phyloP scores from a whole-genome alignment of 768 basidiomycete species.

The Lentinula lateritia region DNA sequence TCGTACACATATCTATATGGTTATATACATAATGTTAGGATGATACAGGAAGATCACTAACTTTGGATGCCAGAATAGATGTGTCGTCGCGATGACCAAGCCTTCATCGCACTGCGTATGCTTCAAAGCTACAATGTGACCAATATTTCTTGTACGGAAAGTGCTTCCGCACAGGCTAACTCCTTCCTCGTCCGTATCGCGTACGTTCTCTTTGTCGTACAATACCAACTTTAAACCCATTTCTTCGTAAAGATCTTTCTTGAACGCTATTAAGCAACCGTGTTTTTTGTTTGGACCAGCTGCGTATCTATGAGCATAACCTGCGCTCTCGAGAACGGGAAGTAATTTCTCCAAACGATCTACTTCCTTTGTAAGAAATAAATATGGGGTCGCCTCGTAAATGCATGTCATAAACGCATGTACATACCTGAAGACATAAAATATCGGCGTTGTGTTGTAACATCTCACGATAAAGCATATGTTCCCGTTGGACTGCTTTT shows the following conservation, averaged over 20 bases:
- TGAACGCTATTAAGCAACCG: slow-evolving; percentile 80
- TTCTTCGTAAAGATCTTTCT: slow-evolving; percentile 42
- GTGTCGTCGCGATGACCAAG: slow-evolving; percentile 79
- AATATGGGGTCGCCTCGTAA: neutral
- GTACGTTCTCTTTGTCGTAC: slow-evolving; percentile 66
- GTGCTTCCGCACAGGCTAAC: slow-evolving; percentile 46
- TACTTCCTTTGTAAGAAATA: slow-evolving; percentile 59
- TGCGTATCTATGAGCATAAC: slow-evolving; percentile 61
- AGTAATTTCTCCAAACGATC: slow-evolving; percentile 73
- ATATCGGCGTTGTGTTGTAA: slow-evolving; percentile 69
- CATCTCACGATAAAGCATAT: slow-evolving; percentile 77
- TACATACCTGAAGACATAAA: slow-evolving; percentile 75
- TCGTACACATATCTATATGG: slow-evolving; percentile 70
- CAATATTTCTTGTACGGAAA: slow-evolving; percentile 79
- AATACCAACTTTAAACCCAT: slow-evolving; percentile 43
- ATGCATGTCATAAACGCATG: neutral
- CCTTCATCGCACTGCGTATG: slow-evolving; percentile 39
- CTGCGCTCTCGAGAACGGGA: slow-evolving; percentile 57
- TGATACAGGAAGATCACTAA: slow-evolving; percentile 26
- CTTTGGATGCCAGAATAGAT: slow-evolving; percentile 94
- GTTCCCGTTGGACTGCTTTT: slow-evolving; percentile 65
- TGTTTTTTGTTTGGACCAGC: slow-evolving; percentile 76
- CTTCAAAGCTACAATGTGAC: slow-evolving; percentile 62
- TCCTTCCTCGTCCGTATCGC: slow-evolving; percentile 22
- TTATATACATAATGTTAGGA: neutral